Evolutionary conservation across 768 basidiomycete species (phyloP).

Genomic region (Leccinum pellstonianum): DNA sequence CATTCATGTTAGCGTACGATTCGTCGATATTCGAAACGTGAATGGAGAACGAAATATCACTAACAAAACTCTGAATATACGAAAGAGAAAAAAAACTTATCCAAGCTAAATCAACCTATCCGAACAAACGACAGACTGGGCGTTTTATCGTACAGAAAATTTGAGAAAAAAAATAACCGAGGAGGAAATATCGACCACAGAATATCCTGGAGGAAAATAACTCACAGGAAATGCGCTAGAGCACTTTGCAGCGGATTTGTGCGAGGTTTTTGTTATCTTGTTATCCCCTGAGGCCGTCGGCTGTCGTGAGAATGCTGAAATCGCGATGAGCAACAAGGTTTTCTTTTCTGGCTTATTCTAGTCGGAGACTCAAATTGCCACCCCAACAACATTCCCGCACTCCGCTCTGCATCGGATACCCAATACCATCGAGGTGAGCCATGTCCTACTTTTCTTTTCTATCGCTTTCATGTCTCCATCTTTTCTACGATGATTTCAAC

Average conservation of each 20-base stretch:
- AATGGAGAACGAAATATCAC: slow-evolving; percentile 26
- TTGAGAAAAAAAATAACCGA: slow-evolving; percentile 18
- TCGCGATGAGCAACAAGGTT: slow-evolving; percentile 25
- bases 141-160: slow-evolving; percentile 11
- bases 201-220: slow-evolving; percentile 18
- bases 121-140: slow-evolving; percentile 22
- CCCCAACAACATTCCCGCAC: slow-evolving; percentile 2
- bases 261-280: slow-evolving; percentile 33
- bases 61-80: slow-evolving; percentile 34
- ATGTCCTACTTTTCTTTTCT: not conserved
- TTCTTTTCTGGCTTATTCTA: slow-evolving; percentile 27
- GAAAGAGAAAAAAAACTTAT: slow-evolving; percentile 36
- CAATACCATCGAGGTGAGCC: slow-evolving; percentile 20
- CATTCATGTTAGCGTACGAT: slow-evolving; percentile 25
- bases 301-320: slow-evolving; percentile 38
- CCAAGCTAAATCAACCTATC: slow-evolving; percentile 33
- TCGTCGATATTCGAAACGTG: slow-evolving; percentile 21
- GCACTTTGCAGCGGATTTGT: slow-evolving; percentile 22
- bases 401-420: not conserved
- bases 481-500: slow-evolving; percentile 30
- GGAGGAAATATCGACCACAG: not conserved
- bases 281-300: slow-evolving; percentile 37
- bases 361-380: slow-evolving; percentile 31
- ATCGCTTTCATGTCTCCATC: not conserved
- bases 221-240: slow-evolving; percentile 24